Evolutionary conservation across 345 rosid genomes (phyloP).

Genomic region (Lepidium didymum): DNA sequence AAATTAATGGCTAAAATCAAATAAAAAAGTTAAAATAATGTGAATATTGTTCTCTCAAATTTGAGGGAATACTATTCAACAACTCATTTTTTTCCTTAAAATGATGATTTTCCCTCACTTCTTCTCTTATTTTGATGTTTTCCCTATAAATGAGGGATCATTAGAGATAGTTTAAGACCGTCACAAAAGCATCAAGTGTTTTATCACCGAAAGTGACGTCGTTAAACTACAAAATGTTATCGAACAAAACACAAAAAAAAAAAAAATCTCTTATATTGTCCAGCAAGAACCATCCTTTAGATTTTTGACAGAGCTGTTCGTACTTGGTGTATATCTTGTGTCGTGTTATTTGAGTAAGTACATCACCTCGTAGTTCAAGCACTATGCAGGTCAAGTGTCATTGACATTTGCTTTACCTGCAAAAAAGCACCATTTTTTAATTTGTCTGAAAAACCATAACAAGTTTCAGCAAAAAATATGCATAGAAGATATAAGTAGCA

Average conservation of each 20-base stretch:
- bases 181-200: not conserved
- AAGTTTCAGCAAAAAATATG: not conserved
- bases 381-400: conserved; percentile 21
- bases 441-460: not conserved
- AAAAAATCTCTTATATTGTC: not conserved
- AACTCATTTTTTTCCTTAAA: no score
- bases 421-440: not conserved
- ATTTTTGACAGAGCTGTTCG: not conserved
- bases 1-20: no score
- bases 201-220: not conserved
- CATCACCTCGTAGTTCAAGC: conserved; percentile 11
- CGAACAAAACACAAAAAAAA: not conserved
- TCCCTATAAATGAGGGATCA: no score
- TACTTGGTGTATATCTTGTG: not conserved
- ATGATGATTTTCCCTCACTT: no score
- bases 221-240: not conserved
- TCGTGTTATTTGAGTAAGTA: not conserved
- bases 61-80: no score
- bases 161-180: no score
- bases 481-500: not conserved
- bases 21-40: no score
- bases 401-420: conserved; percentile 14
- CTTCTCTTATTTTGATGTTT: no score
- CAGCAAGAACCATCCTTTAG: not conserved
- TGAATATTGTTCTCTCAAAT: no score